Percentiles rank a stretch among this genome's conserved stretches.
These are phyloP conservation scores for Pseudopithomyces chartarum DNA, from an alignment of 2,329 filamentous ascomycete species.

Conservation along the genomic window DNA sequence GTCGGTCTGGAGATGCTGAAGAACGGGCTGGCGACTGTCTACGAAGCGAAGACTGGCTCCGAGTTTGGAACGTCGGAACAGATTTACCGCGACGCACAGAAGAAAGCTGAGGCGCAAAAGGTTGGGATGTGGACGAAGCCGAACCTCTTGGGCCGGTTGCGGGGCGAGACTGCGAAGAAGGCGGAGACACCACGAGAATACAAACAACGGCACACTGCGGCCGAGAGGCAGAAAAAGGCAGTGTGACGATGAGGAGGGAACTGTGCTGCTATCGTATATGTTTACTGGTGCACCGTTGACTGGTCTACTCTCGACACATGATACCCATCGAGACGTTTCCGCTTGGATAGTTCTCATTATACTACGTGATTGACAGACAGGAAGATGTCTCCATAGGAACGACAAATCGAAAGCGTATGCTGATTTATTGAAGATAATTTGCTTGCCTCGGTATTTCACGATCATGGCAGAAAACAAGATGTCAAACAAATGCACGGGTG, in stretches of 20 bases:
- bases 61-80: constrained; percentile 77
- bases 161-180: constrained; percentile 57
- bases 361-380: no score
- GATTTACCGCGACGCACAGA: constrained; percentile 69
- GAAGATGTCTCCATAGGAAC: no score
- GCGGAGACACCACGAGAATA: constrained; percentile 86
- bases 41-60: constrained; percentile 86
- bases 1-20: constrained; percentile 90
- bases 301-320: not conserved
- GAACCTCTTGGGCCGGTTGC: constrained; percentile 45
- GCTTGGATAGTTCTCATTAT: no score
- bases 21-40: constrained; percentile 83
- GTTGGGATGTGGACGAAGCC: constrained; percentile 70
- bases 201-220: constrained; percentile 66
- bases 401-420: not conserved
- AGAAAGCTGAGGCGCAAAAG: constrained; percentile 48
- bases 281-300: not conserved
- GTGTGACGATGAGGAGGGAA: constrained; percentile 11
- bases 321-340: not conserved
- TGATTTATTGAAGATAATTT: not conserved
- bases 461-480: not conserved
- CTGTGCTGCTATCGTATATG: not conserved
- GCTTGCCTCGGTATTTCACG: not conserved
- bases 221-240: constrained; percentile 46
- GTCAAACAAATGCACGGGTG: not conserved